Percentiles rank a stretch among this genome's conserved stretches.
phyloP scores from a whole-genome alignment of 2,329 filamentous ascomycete species.

The Colletotrichum orchidophilum region DNA sequence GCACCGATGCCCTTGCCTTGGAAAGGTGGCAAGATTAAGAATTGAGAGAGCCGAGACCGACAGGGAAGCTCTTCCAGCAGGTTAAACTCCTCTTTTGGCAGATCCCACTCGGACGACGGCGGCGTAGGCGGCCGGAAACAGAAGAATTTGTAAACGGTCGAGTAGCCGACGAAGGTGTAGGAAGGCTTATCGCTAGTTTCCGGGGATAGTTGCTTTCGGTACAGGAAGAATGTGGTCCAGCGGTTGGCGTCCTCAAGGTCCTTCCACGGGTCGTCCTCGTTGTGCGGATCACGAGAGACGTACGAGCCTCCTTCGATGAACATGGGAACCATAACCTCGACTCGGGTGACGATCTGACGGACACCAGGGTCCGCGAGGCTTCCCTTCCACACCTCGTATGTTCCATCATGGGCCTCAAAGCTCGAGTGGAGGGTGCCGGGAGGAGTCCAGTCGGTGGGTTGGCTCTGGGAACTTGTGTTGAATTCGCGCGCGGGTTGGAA shows the following conservation, averaged over 20 bases:
- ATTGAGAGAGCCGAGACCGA: conserved; percentile 90
- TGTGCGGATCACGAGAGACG: conserved; percentile 61
- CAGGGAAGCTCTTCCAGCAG: conserved; percentile 73
- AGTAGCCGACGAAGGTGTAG: conserved; percentile 90
- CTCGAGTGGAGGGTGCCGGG: conserved; percentile 77
- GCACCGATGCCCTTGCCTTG: conserved; percentile 83
- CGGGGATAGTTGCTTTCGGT: conserved; percentile 66
- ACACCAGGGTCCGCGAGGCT: conserved; percentile 76
- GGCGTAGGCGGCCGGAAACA: conserved; percentile 62
- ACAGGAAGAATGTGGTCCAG: conserved; percentile 93
- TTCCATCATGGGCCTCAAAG: conserved; percentile 68
- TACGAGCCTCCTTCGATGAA: conserved; percentile 94
- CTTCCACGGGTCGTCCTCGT: conserved; percentile 44
- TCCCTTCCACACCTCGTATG: conserved; percentile 87
- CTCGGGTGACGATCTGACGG: conserved; percentile 76
- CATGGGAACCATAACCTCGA: conserved; percentile 84
- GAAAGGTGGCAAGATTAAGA: conserved; percentile 88
- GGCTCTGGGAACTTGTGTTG: conserved; percentile 55
- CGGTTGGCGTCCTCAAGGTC: conserved; percentile 70
- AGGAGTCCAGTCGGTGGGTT: conserved; percentile 66
- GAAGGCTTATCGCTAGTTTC: conserved; percentile 56
- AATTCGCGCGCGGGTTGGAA: conserved; percentile 72
- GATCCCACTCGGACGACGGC: conserved; percentile 55
- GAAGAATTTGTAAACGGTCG: conserved; percentile 90
- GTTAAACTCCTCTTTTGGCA: conserved; percentile 55